These are phyloP conservation scores for Waitea zeae DNA, from an alignment of 1,284 basidiomycete genomes.

Conservation along the genomic window DNA sequence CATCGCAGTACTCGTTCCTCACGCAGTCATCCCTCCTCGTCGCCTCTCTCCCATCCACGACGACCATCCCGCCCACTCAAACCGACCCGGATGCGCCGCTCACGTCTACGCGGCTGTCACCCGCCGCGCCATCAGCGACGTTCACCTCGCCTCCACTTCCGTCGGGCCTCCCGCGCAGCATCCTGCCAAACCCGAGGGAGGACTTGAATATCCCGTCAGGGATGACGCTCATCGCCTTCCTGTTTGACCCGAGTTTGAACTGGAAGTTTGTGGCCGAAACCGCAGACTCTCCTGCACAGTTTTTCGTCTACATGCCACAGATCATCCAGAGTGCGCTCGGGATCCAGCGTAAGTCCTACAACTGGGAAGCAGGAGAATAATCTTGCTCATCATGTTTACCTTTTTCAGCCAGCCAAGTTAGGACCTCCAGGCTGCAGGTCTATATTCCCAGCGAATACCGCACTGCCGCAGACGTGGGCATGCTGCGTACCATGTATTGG, in stretches of 20 bases:
- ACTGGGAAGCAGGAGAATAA: slow-evolving; percentile 2
- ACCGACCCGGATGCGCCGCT: slow-evolving; percentile 36
- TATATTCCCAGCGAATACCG: slow-evolving; percentile 35
- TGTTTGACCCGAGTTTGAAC: slow-evolving; percentile 36
- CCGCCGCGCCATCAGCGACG: slow-evolving; percentile 15
- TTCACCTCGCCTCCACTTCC: slow-evolving; percentile 26
- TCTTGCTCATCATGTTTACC: slow-evolving; percentile 1
- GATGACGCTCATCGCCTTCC: slow-evolving; percentile 31
- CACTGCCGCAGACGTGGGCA: slow-evolving; percentile 20
- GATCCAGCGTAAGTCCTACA: slow-evolving; percentile 23
- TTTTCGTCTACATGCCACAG: slow-evolving; percentile 40
- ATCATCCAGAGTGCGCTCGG: slow-evolving; percentile 31
- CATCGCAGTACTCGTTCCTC: slow-evolving; percentile 10
- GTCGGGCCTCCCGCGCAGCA: slow-evolving; percentile 34
- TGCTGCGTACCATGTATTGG: slow-evolving; percentile 42
- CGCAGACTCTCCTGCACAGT: slow-evolving; percentile 31
- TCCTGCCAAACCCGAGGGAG: slow-evolving; percentile 26
- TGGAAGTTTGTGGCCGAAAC: slow-evolving; percentile 47
- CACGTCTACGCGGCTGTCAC: slow-evolving; percentile 15
- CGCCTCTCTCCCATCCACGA: slow-evolving; percentile 14
- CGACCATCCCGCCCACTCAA: slow-evolving; percentile 9
- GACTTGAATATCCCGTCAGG: slow-evolving; percentile 13
- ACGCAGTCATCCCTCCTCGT: slow-evolving; percentile 30
- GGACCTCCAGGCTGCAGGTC: slow-evolving; percentile 40
- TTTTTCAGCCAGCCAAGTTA: slow-evolving; percentile 20